Evolutionary conservation across 164 flowering plant genomes (phyloP).

Genomic region (Piper betle): DNA sequence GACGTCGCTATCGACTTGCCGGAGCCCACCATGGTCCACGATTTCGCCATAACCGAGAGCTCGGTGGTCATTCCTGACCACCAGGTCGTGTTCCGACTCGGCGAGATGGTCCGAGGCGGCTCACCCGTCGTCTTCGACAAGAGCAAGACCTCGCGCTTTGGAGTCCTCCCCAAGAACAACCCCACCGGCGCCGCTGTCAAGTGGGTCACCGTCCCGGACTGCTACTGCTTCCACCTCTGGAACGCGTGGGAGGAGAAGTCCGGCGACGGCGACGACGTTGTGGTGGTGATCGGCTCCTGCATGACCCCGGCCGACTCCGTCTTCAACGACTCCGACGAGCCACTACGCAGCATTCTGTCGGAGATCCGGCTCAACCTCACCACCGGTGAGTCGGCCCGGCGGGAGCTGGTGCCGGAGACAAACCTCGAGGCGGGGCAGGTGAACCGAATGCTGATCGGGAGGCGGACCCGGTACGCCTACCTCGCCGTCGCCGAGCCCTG

Average conservation of each 20-base stretch:
- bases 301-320: conserved; percentile 50
- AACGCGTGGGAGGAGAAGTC: conserved; percentile 52
- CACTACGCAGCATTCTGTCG: conserved; percentile 15
- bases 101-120: conserved; percentile 45
- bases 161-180: conserved; percentile 23
- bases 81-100: conserved; percentile 43
- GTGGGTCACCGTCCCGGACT: conserved; percentile 42
- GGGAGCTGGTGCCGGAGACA: conserved; percentile 25
- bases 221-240: conserved; percentile 50
- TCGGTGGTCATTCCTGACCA: conserved; percentile 43
- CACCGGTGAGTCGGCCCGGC: conserved; percentile 28
- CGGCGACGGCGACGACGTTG: conserved; percentile 10
- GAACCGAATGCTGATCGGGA: conserved; percentile 24
- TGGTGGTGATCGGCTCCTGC: conserved; percentile 47
- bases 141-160: conserved; percentile 36
- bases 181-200: conserved; percentile 18
- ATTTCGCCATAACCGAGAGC: conserved; percentile 41
- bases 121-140: conserved; percentile 36
- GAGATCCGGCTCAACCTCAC: conserved; percentile 33
- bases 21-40: conserved; percentile 39
- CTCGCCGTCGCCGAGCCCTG: conserved; percentile 52
- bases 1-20: conserved; percentile 27
- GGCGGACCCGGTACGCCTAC: conserved; percentile 30
- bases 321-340: conserved; percentile 14
- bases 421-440: conserved; percentile 48